Evolutionary conservation across 129 eudicot species (phyloP), one percentile per base, ranked within the genome.

Genomic region (Chrysanthemum makinoi): DNA sequence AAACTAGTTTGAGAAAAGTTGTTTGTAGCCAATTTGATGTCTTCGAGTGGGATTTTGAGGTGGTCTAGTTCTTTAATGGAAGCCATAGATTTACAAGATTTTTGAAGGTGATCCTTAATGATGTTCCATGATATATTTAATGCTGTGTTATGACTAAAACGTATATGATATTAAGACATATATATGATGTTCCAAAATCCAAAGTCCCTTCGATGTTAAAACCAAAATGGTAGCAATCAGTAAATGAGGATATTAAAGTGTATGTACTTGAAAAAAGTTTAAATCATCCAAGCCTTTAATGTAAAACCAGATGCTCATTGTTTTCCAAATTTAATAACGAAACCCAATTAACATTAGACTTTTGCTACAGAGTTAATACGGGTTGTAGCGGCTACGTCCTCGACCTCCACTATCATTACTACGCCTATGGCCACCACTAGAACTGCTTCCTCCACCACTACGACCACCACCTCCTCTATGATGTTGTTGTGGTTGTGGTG

Each of bases 301-400:
- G 46, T 72, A 52, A 33, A 44, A 22, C 54, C 39, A 44, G 6
- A 57, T n/a, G 66, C 66, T 68, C 62, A 11, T 13, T 46, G 64
- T 46, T 61, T 7, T 9, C 26, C 33, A 12, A 59, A 28, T 20
- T 62, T 62, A 13, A 65, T 6, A 39, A 4, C 2, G 50, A 6
- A 75, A 57, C 57, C 33, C 57, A 16, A 67, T 33, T 35, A 43
- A 48, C 30, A 47, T 58, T 26, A 20, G 10, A 69, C 65, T 22
- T 43, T 26, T 15, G 61, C 52, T 57, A 68, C 68, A 33, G 74
- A 55, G 13, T 78, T 81, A 93, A 75, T 93, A 93, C 11, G 98
- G 96, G 74, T 87, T 87, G 73, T 93, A 93, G 12, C 98, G 91
- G 62, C 78, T 83, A 16, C 95, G 88, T 44, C 97, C 95, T 3